Base-by-base conservation (phyloP, 345 rosid species). In the Syzygium aromaticum region DNA sequence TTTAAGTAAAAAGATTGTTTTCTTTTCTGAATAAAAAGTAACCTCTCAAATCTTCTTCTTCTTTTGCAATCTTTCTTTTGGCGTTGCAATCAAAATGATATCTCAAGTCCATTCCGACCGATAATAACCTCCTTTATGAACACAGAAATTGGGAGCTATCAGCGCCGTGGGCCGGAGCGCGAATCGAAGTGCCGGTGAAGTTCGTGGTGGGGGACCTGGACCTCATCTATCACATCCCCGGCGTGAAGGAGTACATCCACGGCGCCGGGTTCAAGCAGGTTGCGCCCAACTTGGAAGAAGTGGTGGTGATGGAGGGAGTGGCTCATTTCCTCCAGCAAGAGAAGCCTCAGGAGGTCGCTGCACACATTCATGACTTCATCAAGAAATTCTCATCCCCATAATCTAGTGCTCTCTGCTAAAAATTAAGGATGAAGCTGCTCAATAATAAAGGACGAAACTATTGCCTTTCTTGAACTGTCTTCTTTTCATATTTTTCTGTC, bases 291-390 rank as follows among this genome's bases (percentile, higher is more conserved):
- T 52, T 91, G 85, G 88, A 91, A 67, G 91, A 90, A 22, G 40
- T 90, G 7, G 90, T 89, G 53, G 88, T 91, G 59, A 49, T 91
- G 89, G 88, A 90, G 87, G 91, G 89, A 63, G 90, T 21, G 52
- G 90, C 85, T 43, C 91, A 91, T 59, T 90, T 87, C 85, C 61
- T 89, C 11, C 87, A 85, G 61, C 90, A 83, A 85, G 91, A 91
- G 84, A 91, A 80, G 87, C 84, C 92, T 2, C 88, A 84, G 9
- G 92, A 92, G 53, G 85, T 89, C 87, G 86, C 82, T 64, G 19
- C 23, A 25, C 91, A 91, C 87, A 92, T 92, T 43, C 56, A 86
- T 28, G 89, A 90, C 22, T 92, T 88, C 85, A 87, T 92, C 85
- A 87, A 84, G 61, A 90, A 88, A 57, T 88, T 90, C 84, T 86